phyloP scores from a whole-genome alignment of 768 basidiomycete species.

The Pleurotus tuoliensis region DNA sequence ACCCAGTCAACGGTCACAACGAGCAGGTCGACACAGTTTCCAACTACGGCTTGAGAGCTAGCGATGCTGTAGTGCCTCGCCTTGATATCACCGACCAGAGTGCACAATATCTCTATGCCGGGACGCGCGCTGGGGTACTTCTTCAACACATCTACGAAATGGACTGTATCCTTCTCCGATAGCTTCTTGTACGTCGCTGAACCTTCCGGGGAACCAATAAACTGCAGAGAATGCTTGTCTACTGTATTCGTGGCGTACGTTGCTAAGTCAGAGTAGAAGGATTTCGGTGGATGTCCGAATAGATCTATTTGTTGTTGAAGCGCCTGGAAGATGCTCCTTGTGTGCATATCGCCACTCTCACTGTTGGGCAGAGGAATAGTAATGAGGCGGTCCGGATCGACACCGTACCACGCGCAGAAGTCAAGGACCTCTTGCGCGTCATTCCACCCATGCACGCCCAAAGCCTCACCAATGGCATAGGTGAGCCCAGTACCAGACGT shows the following conservation, averaged over 20 bases:
- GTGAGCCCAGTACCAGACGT: constrained; percentile 88
- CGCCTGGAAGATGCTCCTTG: constrained; percentile 91
- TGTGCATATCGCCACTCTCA: constrained; percentile 68
- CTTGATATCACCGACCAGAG: constrained; percentile 91
- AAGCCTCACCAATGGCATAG: constrained; percentile 94
- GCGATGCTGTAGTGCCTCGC: constrained; percentile 99
- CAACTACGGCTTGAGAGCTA: constrained; percentile 91
- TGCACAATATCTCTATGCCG: constrained; percentile 80
- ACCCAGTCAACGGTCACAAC: constrained; percentile 97
- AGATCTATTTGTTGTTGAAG: constrained; percentile 96
- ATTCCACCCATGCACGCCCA: constrained; percentile 98
- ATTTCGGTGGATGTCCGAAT: constrained; percentile 93
- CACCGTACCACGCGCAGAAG: constrained; percentile 91
- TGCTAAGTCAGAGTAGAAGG: constrained; percentile 89
- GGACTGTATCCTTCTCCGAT: constrained; percentile 91
- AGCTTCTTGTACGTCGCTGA: constrained; percentile 91
- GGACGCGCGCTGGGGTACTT: constrained; percentile 78
- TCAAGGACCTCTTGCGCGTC: constrained; percentile 82
- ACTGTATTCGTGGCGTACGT: constrained; percentile 63
- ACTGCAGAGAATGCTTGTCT: constrained; percentile 79
- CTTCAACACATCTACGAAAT: constrained; percentile 82
- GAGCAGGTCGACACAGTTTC: constrained; percentile 89
- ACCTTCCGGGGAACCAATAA: constrained; percentile 93
- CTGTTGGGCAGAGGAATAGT: constrained; percentile 71
- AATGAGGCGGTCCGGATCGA: constrained; percentile 74